Evolutionary conservation across 768 basidiomycete species (phyloP), one percentile per base, ranked within the genome.

Genomic region (Boletus tylopilopsis): DNA sequence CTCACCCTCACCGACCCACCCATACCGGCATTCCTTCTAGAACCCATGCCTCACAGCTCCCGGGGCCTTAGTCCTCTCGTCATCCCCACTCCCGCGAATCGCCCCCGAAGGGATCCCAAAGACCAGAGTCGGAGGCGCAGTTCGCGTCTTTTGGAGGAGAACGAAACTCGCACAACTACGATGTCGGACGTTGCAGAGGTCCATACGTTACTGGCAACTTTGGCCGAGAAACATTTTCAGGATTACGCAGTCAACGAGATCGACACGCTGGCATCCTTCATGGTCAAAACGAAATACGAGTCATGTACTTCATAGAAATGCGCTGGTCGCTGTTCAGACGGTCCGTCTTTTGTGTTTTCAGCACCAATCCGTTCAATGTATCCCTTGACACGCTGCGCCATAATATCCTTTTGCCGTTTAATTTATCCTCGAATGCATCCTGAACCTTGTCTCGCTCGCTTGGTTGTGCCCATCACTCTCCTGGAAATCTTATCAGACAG

Each of bases 181-280:
- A 64, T 90, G 48, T 78, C 84, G 10, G 90, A 92, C 63, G 62
- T 85, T 12, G 75, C 73, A 29, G 88, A 90, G 32, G 71, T 89
- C 15, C 84, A 89, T 50, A 71, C 64, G 0, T 75, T 85, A 37
- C 68, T 92, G 29, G 89, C 89, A 3, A 69, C 71, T 8, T 75
- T 92, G 34, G 87, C 82, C 2, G 84, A 89, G 59, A 75, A 75
- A 46, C 90, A 92, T 67, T 91, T 89, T 64, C 73, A 78, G 49
- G 81, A 85, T 33, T 72, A 80, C 49, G 59, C 68, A 12, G 68
- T 76, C 16, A 84, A 84, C 65, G 90, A 92, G 67, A 82, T 88
- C 40, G 90, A 91, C 52, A 86, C 83, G n/a, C 71, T 91, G 34
- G 85, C 87, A 18, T 78, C 82, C 25, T 90, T 91, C 57, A 85